phyloP scores from a whole-genome alignment of 441 rosid genomes.

The Eutrema salsugineum region DNA sequence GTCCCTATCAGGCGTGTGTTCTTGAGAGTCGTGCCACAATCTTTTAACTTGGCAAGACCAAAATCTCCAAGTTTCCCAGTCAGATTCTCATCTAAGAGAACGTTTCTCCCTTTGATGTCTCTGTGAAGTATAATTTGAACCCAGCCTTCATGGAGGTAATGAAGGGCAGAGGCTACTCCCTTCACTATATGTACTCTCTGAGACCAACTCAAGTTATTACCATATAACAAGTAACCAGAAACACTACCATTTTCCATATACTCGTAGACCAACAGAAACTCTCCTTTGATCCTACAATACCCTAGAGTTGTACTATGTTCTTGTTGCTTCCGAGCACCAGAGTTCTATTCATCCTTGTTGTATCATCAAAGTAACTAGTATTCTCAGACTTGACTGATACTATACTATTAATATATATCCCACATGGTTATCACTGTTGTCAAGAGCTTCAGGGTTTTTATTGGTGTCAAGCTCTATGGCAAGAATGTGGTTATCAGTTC shows the following conservation, averaged over 20 bases:
- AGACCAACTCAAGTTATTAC: neutral
- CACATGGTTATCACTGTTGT: neutral
- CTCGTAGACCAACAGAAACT: neutral
- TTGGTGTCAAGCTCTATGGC: neutral
- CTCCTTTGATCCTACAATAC: slow-evolving; percentile 2
- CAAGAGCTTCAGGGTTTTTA: neutral
- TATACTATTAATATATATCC: neutral
- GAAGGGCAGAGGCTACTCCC: slow-evolving; percentile 6
- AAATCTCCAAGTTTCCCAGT: slow-evolving; percentile 7
- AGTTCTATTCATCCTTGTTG: neutral
- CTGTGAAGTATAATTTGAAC: neutral
- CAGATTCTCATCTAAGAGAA: slow-evolving; percentile 5
- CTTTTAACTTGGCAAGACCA: neutral
- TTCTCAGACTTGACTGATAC: neutral
- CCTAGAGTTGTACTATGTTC: slow-evolving; percentile 18
- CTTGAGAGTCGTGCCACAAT: slow-evolving; percentile 44
- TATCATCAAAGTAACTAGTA: neutral
- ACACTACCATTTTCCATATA: slow-evolving; percentile 4
- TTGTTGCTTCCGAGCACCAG: neutral
- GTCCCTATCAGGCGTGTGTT: slow-evolving; percentile 36
- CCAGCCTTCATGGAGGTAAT: slow-evolving; percentile 5
- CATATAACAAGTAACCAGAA: neutral
- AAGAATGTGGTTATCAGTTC: neutral
- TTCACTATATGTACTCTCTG: slow-evolving; percentile 1
- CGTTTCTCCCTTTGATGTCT: slow-evolving; percentile 7